Base-by-base conservation (phyloP, 1,284 basidiomycete species). In the Cryptococcus sp. region DNA sequence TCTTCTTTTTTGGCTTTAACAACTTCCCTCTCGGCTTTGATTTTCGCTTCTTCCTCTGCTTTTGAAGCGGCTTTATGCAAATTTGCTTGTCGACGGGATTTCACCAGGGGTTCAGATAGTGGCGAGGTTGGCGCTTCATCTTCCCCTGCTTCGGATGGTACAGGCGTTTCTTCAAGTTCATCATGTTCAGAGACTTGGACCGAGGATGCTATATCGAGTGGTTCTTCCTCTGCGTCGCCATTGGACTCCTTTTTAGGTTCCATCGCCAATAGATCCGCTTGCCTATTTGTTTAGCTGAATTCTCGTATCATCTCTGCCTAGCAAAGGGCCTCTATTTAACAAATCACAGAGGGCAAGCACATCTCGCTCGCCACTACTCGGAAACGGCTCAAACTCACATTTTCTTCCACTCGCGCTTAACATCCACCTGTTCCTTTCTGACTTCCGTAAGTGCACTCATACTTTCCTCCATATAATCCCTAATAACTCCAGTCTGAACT, bases 391-490 rank as follows among this genome's bases (percentile, higher is more conserved):
- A 22, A 19, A 83, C 89, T 77, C 70, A 91, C 89, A 85, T 80
- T 67, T 86, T 84, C 74, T 90, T 92, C 76, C 87, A 86, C 61
- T 85, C 80, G 55, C 93, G 81, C 72, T 92, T 93, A 48, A 93
- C 83, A 61, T 98, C 94, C 34, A 94, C 89, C 73, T 93, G 90
- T 73, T 94, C 91, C 77, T 98, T 98, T 59, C 94, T 79, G 47
- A 96, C 79, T 41, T 92, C 88, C 10, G 96, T 98, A 54, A 98
- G 76, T 59, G 87, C 85, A 60, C 86, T 82, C 64, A 93, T 92
- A 64, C 88, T 91, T 49, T 84, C 82, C 63, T 98, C 96, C 82
- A 98, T 88, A 65, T 88, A 90, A 11, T 80, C 75, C 67, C 93
- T 88, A 41, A 97, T 83, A 4, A 83, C 80, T 69, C 90, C 92